Base-by-base conservation (phyloP, 148 eudicot genomes). In the Rhododendron mucronatum region DNA sequence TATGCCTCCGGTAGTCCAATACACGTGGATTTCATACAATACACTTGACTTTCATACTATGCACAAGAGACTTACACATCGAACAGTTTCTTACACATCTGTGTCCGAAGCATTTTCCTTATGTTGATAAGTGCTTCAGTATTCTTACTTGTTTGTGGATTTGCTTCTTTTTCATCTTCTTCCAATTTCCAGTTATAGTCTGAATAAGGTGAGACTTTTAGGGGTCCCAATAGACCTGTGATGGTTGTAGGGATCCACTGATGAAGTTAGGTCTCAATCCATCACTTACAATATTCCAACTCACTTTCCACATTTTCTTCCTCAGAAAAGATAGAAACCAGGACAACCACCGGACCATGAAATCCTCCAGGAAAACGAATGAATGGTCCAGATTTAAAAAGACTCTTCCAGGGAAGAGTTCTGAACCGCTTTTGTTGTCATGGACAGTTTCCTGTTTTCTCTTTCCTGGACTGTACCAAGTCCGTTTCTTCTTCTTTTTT, bases 251-350 rank as follows among this genome's bases (percentile, higher is more conserved):
- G 44, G 63, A 82, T 86, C 79, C 76, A 55, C 47, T 5, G 30
- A 86, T 37, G 71, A 82, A 71, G 88, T 53, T 86, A 86, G 85
- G 85, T 81, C 41, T 57, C 44, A 69, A 15, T 20, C 59, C 81
- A 82, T 82, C 81, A 74, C 20, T 61, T 45, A 85, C 35, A 79
- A 78, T 26, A 53, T 33, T 57, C 21, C 84, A 57, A 37, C 37
- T 73, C 39, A 71, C 28, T 57, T 63, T 57, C 47, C 44, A 39
- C 10, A 35, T 55, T 55, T 16, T 55, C 10, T 33, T 15, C 21
- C 11, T 30, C 45, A 5, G 45, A 41, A 41, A 41, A 41, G 45
- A 41, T 41, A 41, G 45, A 41, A 41, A 41, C 45, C 7, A 41
- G 45, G 45, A 41, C 45, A 41, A 41, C 45, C 45, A 41, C 45